Percentiles rank a stretch among this genome's conserved stretches.
Conservation (phyloP, 192 early-diverging fungal genomes). For the Entomortierella beljakovae region DNA sequence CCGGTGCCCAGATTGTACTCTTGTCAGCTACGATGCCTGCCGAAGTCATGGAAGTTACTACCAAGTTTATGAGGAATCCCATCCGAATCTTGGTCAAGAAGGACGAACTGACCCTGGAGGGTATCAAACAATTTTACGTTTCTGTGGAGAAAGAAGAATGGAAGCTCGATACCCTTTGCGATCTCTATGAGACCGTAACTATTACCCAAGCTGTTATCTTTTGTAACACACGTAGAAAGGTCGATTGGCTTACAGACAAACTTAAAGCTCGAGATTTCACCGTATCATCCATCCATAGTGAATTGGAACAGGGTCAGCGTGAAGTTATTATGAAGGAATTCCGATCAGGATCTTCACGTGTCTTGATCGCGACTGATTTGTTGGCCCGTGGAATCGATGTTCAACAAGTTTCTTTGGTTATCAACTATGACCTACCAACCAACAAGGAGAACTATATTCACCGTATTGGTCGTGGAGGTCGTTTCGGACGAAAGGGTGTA, state of each 20-base stretch:
- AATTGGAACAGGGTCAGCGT: constrained; percentile 15
- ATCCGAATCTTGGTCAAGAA: constrained; percentile 97
- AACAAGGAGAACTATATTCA: constrained; percentile 99
- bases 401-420: constrained; percentile 95
- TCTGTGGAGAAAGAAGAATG: constrained; percentile 97
- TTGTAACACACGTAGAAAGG: constrained; percentile 95
- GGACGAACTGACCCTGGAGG: constrained; percentile 93
- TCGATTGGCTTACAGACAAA: constrained; percentile 96
- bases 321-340: constrained; percentile 17
- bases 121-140: constrained; percentile 94
- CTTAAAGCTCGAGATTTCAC: constrained; percentile 66
- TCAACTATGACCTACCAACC: constrained; percentile 92
- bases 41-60: constrained; percentile 93
- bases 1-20: constrained; percentile 91
- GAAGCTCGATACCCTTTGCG: constrained; percentile 98
- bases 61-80: constrained; percentile 96
- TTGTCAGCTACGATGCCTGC: constrained; percentile 95
- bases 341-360: constrained; percentile 5
- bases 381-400: constrained; percentile 70
- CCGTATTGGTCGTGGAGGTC: constrained; percentile 98
- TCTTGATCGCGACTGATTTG: constrained; percentile 2
- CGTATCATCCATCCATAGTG: constrained; percentile 2
- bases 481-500: constrained; percentile 99
- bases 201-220: constrained; percentile 98
- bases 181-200: constrained; percentile 95